Evolutionary conservation across 441 rosid species (phyloP), one percentile per base, ranked within the genome.

Genomic region (Biscutella auriculata): DNA sequence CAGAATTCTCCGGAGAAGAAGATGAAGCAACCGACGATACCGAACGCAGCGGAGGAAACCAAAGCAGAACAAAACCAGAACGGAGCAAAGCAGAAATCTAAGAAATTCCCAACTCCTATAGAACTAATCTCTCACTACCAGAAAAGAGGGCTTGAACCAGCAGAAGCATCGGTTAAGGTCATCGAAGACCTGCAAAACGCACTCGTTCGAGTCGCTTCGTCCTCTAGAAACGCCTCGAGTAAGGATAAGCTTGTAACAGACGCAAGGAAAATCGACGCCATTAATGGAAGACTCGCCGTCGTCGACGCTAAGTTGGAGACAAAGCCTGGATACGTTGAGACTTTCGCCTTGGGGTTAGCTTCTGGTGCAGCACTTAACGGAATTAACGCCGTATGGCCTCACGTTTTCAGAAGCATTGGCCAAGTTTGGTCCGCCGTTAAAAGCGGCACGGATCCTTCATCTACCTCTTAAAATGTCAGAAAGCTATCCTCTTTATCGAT

Each of bases 151-250:
- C 73, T 91, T 5, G 91, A 82, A 50, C 67, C 81, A 15, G 73
- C 76, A 0, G 77, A 91, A 68, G 96, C 98, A 11, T 85, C 96
- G 15, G 32, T 81, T 60, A 88, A 84, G 64, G 98, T 83, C 28
- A 88, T 91, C 42, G 95, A 88, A 55, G 95, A 91, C 68, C 91
- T 88, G 15, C 98, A 91, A 66, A 81, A 73, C 48, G 79, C 83
- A 14, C 79, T 88, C 11, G 63, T 79, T 57, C 78, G 83, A 56
- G 73, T 78, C 53, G 44, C 77, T 46, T 75, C 87, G 15, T 73
- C 86, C 4, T 72, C 85, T 36, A 72, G 53, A 50, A 74, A 52
- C 73, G 60, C 63, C 16, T 57, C 67, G 42, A 79, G 49, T 68
- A 75, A 76, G 57, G 85, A 82, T 53, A 82, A 71, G 78, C 42